phyloP scores from a whole-genome alignment of 106 monocot species.

The Acorus gramineus region DNA sequence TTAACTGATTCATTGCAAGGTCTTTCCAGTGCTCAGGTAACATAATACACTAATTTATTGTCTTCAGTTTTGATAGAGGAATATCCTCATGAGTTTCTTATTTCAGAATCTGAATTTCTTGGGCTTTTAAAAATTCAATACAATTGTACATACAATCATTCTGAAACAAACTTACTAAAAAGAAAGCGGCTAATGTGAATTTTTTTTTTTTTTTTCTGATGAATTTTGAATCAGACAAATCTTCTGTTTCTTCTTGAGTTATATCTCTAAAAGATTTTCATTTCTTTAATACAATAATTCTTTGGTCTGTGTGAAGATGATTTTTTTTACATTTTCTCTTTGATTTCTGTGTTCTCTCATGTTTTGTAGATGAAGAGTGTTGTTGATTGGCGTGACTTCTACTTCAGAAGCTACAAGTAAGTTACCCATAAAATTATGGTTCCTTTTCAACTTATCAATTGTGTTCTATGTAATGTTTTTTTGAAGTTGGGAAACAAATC shows the following conservation, averaged over 20 bases:
- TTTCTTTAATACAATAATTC: neutral
- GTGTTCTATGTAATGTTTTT: too few species aligned
- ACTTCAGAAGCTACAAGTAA: constrained; percentile 87
- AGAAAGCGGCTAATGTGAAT: too few species aligned
- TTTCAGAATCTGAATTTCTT: too few species aligned
- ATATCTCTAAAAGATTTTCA: too few species aligned
- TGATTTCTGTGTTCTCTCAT: neutral
- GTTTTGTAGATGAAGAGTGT: constrained; percentile 71
- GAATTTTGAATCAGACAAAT: too few species aligned
- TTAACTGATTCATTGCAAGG: constrained; percentile 78
- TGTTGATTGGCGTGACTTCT: constrained; percentile 91
- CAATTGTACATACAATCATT: too few species aligned
- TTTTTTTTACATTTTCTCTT: neutral
- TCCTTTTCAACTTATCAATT: too few species aligned
- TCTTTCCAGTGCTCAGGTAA: constrained; percentile 72
- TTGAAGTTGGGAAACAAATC: too few species aligned
- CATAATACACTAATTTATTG: constrained; percentile 1
- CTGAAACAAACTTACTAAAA: too few species aligned
- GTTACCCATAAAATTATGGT: neutral
- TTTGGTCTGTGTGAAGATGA: neutral
- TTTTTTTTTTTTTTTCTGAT: too few species aligned
- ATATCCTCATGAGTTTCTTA: neutral
- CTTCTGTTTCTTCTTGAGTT: too few species aligned
- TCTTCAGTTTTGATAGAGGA: neutral
- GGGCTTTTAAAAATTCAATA: too few species aligned